phyloP scores from a whole-genome alignment of 2,329 filamentous ascomycete species.

The Venturiaceae sp. region DNA sequence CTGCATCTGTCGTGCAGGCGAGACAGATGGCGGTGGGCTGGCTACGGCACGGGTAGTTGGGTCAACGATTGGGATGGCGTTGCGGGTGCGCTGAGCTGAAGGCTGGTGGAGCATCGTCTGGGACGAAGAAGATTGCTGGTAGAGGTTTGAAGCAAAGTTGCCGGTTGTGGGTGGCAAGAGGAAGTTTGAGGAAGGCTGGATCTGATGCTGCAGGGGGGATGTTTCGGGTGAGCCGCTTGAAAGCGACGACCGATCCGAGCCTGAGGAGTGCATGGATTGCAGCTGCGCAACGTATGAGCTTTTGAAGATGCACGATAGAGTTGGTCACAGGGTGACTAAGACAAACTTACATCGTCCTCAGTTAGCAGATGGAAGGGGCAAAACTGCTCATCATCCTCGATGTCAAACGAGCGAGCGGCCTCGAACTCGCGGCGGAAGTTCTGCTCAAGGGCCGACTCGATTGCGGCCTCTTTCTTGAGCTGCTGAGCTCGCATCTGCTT shows the following conservation, averaged over 20 bases:
- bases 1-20: conserved; percentile 51
- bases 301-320: background rate
- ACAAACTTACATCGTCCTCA: conserved; percentile 69
- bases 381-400: conserved; percentile 94
- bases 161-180: conserved; percentile 57
- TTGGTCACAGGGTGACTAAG: background rate
- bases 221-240: conserved; percentile 89
- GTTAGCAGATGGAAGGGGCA: conserved; percentile 80
- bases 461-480: conserved; percentile 63
- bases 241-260: conserved; percentile 86
- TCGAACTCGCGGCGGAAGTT: conserved; percentile 83
- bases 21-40: conserved; percentile 68
- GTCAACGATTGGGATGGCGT: conserved; percentile 97
- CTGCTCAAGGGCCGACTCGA: conserved; percentile 67
- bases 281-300: conserved; percentile 47
- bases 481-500: conserved; percentile 54
- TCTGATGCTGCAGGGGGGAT: conserved; percentile 80
- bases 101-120: conserved; percentile 84
- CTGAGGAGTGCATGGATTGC: conserved; percentile 80
- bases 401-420: conserved; percentile 83
- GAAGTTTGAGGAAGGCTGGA: conserved; percentile 59
- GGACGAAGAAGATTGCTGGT: conserved; percentile 49
- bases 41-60: conserved; percentile 85
- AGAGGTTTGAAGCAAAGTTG: conserved; percentile 45
- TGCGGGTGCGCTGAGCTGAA: conserved; percentile 77